phyloP scores from a whole-genome alignment of 2,329 filamentous ascomycete species.

The Cordyceps cateniannulata region DNA sequence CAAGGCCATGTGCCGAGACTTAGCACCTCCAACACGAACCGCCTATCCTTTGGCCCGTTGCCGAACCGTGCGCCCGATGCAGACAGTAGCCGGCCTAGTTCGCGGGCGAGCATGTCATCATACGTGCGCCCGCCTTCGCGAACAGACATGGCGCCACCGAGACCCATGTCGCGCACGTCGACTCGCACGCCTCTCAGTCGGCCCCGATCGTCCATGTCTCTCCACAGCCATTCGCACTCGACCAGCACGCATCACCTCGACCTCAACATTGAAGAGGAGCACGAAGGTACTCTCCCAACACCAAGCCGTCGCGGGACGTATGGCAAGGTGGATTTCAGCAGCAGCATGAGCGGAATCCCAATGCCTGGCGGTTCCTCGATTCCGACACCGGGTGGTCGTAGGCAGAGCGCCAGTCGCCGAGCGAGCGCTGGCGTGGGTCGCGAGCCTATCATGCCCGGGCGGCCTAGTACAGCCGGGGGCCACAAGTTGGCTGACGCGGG shows the following conservation, averaged over 20 bases:
- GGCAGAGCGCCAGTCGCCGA: conserved; percentile 37
- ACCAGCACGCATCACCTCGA: conserved; percentile 52
- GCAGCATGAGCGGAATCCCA: conserved; percentile 33
- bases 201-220: conserved; percentile 63
- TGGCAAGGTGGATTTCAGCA: conserved; percentile 40
- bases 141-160: conserved; percentile 47
- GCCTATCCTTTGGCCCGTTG: conserved; percentile 57
- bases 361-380: conserved; percentile 30
- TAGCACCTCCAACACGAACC: conserved; percentile 55
- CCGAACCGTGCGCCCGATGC: conserved; percentile 48
- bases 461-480: conserved; percentile 27
- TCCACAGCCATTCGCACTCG: conserved; percentile 52
- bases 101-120: conserved; percentile 58
- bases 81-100: conserved; percentile 57
- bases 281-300: conserved; percentile 38
- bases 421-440: conserved; percentile 33
- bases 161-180: conserved; percentile 61
- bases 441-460: conserved; percentile 17
- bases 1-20: conserved; percentile 50
- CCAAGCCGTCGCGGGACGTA: conserved; percentile 51
- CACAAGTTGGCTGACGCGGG: conserved; percentile 30
- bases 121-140: conserved; percentile 49
- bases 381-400: conserved; percentile 37
- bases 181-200: conserved; percentile 61
- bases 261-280: conserved; percentile 38